Percentiles rank a stretch among this genome's conserved stretches.
Conservation (phyloP, 1,284 basidiomycete species). For the Afroboletus lepidellus region DNA sequence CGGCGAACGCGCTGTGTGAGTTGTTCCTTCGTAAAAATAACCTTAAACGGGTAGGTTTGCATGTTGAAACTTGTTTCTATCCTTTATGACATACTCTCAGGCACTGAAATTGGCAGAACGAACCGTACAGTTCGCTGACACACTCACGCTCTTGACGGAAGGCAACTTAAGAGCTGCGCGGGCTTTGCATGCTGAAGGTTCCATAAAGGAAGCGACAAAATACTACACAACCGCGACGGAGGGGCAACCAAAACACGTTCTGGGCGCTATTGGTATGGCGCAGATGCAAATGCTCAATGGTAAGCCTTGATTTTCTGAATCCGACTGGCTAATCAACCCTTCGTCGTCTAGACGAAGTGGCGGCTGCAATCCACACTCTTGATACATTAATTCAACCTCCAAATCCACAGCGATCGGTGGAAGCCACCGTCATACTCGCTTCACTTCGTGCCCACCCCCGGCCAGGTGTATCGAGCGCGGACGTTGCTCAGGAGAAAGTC, state of each 20-base stretch:
- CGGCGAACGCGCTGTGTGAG: slow-evolving; percentile 76
- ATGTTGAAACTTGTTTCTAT: background rate
- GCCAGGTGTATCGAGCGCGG: slow-evolving; percentile 72
- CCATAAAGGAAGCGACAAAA: slow-evolving; percentile 60
- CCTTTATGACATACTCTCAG: slow-evolving; percentile 35
- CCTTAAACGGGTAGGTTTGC: slow-evolving; percentile 44
- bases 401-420: slow-evolving; percentile 62
- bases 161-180: slow-evolving; percentile 78
- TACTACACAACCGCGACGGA: slow-evolving; percentile 78
- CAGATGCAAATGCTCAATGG: slow-evolving; percentile 84
- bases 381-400: slow-evolving; percentile 75
- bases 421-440: slow-evolving; percentile 87
- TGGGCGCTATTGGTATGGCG: slow-evolving; percentile 81
- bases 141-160: slow-evolving; percentile 74
- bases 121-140: slow-evolving; percentile 90
- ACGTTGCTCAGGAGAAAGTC: slow-evolving; percentile 67
- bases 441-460: slow-evolving; percentile 80
- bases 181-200: slow-evolving; percentile 70
- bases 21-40: slow-evolving; percentile 70
- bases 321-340: background rate
- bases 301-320: slow-evolving; percentile 32
- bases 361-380: slow-evolving; percentile 83
- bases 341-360: slow-evolving; percentile 58
- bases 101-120: slow-evolving; percentile 90
- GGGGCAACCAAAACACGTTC: slow-evolving; percentile 69